A percentile compares a stretch with the other conserved stretches of the same genome.
Conservation (phyloP, 805 yeast genomes). For the Pichia rugopelliculosa region DNA sequence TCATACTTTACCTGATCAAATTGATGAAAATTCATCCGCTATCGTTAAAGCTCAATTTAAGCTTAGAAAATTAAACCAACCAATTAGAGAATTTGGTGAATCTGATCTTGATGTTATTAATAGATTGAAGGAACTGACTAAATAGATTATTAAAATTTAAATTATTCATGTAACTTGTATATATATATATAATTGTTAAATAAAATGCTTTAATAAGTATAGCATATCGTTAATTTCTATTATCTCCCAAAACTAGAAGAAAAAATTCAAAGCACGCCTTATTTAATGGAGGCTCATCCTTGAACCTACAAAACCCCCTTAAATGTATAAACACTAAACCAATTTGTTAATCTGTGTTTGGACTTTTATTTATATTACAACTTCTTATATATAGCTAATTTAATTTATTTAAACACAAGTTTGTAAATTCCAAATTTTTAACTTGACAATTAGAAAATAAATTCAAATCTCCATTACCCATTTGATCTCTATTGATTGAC, state of each 20-base stretch:
- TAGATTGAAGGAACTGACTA: conserved; percentile 12
- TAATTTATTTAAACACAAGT: conserved; percentile 11
- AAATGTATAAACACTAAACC: too few relatives aligned
- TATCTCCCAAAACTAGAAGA: too few relatives aligned
- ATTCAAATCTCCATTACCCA: conserved; percentile 9
- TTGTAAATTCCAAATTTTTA: conserved; percentile 17
- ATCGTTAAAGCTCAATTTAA: conserved; percentile 17
- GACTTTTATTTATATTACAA: background rate
- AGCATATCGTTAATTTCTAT: too few relatives aligned
- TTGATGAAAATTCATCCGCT: conserved; percentile 7
- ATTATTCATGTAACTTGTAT: background rate
- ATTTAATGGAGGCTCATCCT: too few relatives aligned
- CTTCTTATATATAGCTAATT: background rate
- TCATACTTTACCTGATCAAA: conserved; percentile 4
- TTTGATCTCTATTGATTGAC: conserved; percentile 30
- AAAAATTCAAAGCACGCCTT: too few relatives aligned
- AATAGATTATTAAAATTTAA: background rate
- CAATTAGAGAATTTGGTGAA: conserved; percentile 21
- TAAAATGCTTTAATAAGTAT: too few relatives aligned
- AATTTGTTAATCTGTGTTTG: too few relatives aligned
- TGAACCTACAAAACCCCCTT: too few relatives aligned
- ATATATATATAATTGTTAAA: too few relatives aligned
- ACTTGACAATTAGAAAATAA: conserved; percentile 19
- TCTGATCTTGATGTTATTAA: conserved; percentile 17
- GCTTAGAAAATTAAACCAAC: conserved; percentile 15